Percentiles rank a stretch among this genome's conserved stretches.
Evolutionary conservation across 768 basidiomycete genomes (phyloP).

Genomic region (Mycena olivaceomarginata): DNA sequence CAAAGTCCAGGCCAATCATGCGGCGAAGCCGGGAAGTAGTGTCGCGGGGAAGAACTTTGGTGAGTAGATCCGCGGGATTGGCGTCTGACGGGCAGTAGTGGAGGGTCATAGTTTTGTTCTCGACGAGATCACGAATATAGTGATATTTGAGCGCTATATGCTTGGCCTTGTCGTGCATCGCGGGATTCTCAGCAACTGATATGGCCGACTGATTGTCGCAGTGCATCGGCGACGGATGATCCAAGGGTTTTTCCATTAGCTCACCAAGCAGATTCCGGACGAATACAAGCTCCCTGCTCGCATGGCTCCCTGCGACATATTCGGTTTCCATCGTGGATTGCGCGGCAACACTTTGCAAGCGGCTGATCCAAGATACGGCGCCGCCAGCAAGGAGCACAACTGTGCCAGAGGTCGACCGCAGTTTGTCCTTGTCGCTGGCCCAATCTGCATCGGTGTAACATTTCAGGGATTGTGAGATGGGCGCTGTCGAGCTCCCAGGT

Average conservation of each 20-base stretch:
- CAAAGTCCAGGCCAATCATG: too few relatives aligned
- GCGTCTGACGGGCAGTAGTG: neutral
- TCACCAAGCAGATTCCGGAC: slow-evolving; percentile 9
- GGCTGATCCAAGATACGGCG: slow-evolving; percentile 6
- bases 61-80: slow-evolving; percentile 9
- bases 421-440: slow-evolving; percentile 13
- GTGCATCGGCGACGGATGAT: neutral
- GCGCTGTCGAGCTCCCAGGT: neutral
- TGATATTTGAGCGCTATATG: slow-evolving; percentile 16
- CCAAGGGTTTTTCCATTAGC: neutral
- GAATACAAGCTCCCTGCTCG: slow-evolving; percentile 1
- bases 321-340: slow-evolving; percentile 23
- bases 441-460: slow-evolving; percentile 12
- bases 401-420: slow-evolving; percentile 12
- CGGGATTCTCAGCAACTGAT: neutral
- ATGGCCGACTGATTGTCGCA: slow-evolving; percentile 18
- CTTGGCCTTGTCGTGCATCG: slow-evolving; percentile 22
- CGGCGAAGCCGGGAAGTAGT: neutral
- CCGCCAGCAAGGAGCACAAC: slow-evolving; percentile 5
- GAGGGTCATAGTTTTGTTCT: neutral
- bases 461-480: neutral
- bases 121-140: slow-evolving; percentile 17
- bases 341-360: neutral
- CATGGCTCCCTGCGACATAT: slow-evolving; percentile 10
- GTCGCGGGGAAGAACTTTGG: slow-evolving; percentile 19